These are phyloP conservation scores for Pestalotiopsis sp. DNA, from an alignment of 2,329 filamentous ascomycete genomes.

Conservation along the genomic window DNA sequence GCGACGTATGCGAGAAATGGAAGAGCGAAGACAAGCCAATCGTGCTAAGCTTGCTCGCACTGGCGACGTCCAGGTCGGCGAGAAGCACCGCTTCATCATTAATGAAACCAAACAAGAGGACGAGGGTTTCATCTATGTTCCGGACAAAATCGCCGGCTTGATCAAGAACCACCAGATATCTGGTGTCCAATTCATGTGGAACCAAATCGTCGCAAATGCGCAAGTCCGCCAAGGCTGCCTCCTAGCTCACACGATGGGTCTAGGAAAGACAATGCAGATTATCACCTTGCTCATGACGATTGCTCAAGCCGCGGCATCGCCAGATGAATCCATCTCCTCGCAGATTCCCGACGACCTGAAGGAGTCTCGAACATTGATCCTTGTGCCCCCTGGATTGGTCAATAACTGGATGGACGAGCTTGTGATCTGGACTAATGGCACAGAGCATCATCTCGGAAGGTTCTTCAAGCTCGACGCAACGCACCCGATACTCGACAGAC, in stretches of 20 bases:
- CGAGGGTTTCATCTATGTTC: conserved; percentile 65
- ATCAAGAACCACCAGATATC: conserved; percentile 82
- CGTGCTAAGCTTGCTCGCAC: conserved; percentile 44
- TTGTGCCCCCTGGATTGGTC: conserved; percentile 76
- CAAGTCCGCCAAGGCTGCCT: conserved; percentile 72
- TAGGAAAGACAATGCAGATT: conserved; percentile 91
- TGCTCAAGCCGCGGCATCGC: conserved; percentile 64
- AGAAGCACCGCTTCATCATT: conserved; percentile 59
- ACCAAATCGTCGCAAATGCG: conserved; percentile 69
- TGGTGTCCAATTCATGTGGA: conserved; percentile 88
- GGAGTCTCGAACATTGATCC: conserved; percentile 65
- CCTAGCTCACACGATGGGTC: conserved; percentile 86
- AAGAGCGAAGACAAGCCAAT: conserved; percentile 51
- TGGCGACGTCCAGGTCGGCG: conserved; percentile 40
- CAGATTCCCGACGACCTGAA: conserved; percentile 73
- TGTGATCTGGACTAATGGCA: conserved; percentile 64
- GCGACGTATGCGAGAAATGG: conserved; percentile 55
- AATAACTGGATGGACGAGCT: conserved; percentile 86
- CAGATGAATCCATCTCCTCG: conserved; percentile 54
- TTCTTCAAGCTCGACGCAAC: conserved; percentile 57
- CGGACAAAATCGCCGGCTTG: conserved; percentile 60
- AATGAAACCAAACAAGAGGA: conserved; percentile 66
- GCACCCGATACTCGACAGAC: conserved; percentile 38
- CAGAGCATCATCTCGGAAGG: conserved; percentile 50
- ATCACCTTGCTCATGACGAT: conserved; percentile 82